Conservation (phyloP, 2,329 filamentous ascomycete species). For the Paecilomyces formosus region DNA sequence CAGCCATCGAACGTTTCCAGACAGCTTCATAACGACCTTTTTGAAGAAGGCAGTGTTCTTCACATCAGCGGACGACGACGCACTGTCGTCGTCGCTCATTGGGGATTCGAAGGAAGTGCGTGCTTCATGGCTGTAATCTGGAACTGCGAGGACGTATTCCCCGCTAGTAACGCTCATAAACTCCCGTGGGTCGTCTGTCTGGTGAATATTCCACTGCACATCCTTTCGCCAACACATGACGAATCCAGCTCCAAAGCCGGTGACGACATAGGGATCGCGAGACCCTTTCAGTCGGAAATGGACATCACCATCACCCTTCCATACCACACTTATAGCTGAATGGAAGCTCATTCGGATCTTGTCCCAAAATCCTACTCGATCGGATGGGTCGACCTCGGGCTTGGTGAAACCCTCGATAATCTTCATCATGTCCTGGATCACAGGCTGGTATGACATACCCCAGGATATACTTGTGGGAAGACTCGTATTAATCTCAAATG, state of each 20-base stretch:
- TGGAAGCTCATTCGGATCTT: slow-evolving; percentile 94
- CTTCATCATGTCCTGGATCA: slow-evolving; percentile 99
- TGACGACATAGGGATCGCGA: slow-evolving; percentile 87
- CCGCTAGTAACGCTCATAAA: slow-evolving; percentile 96
- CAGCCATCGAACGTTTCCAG: slow-evolving; percentile 89
- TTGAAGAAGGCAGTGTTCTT: slow-evolving; percentile 82
- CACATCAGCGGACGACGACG: slow-evolving; percentile 54
- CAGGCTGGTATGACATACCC: slow-evolving; percentile 95
- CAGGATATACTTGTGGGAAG: slow-evolving; percentile 90
- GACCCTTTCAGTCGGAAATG: slow-evolving; percentile 86
- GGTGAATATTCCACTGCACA: slow-evolving; percentile 78
- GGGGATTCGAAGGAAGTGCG: slow-evolving; percentile 50
- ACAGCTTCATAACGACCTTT: slow-evolving; percentile 98
- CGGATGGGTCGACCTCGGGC: slow-evolving; percentile 85
- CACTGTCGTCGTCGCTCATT: slow-evolving; percentile 49
- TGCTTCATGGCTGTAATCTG: slow-evolving; percentile 85
- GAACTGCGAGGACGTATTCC: slow-evolving; percentile 88
- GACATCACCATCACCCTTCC: slow-evolving; percentile 94
- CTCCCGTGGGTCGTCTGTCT: slow-evolving; percentile 76
- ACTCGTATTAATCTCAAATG: slow-evolving; percentile 85
- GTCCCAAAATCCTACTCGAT: slow-evolving; percentile 96
- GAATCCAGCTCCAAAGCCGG: slow-evolving; percentile 86
- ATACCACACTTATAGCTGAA: slow-evolving; percentile 78
- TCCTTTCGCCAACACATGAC: slow-evolving; percentile 98
- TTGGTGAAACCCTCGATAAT: slow-evolving; percentile 97